Percentiles rank a stretch among this genome's conserved stretches.
These are phyloP conservation scores for Atkinsonella texensis DNA, from an alignment of 2,329 filamentous ascomycete species.

Conservation along the genomic window DNA sequence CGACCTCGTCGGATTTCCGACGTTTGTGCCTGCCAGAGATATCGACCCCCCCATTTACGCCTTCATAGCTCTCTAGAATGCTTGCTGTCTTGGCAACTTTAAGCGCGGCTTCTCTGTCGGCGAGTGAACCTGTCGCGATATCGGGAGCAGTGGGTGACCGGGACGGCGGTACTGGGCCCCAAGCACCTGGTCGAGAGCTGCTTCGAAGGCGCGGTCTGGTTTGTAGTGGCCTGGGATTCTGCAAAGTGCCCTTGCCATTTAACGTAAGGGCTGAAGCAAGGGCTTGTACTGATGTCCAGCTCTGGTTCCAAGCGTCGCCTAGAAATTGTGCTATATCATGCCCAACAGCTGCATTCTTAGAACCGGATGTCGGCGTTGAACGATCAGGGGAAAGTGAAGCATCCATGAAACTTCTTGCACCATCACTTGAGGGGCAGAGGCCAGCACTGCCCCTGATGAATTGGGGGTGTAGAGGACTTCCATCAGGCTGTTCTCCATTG, in stretches of 20 bases:
- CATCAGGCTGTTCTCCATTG: constrained; percentile 17
- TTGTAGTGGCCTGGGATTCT: neutral
- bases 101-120: constrained; percentile 40
- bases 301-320: constrained; percentile 39
- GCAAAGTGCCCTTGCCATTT: constrained; percentile 13
- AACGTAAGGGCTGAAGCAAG: constrained; percentile 35
- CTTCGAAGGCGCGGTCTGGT: constrained; percentile 3
- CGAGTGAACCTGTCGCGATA: constrained; percentile 42
- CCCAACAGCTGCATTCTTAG: constrained; percentile 21
- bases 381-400: neutral
- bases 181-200: constrained; percentile 19
- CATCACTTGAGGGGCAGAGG: neutral
- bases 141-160: constrained; percentile 28
- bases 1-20: constrained; percentile 54
- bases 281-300: constrained; percentile 44
- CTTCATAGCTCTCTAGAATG: constrained; percentile 48
- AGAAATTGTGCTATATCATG: constrained; percentile 30
- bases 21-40: constrained; percentile 47
- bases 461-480: constrained; percentile 11
- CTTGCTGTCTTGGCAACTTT: constrained; percentile 45
- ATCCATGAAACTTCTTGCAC: neutral
- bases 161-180: constrained; percentile 39
- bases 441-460: neutral
- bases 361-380: constrained; percentile 9
- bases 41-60: constrained; percentile 46